Evolutionary conservation across 768 basidiomycete genomes (phyloP).

Genomic region (Flagelloscypha sp.): DNA sequence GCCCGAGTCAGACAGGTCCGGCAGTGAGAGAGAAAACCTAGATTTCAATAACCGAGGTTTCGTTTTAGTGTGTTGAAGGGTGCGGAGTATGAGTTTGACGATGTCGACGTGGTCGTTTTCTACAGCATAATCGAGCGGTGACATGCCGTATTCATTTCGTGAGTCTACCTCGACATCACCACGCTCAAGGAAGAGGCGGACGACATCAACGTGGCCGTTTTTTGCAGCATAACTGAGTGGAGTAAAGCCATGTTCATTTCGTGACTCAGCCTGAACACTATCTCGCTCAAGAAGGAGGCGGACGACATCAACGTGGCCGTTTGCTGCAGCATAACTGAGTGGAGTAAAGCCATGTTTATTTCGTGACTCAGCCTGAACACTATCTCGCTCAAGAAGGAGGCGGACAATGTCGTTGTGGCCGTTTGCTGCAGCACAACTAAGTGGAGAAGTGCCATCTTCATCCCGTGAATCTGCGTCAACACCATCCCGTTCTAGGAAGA

Average conservation of each 20-base stretch:
- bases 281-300: conserved; percentile 2
- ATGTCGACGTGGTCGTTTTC: neutral
- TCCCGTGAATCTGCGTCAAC: neutral
- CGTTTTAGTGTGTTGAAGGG: too few relatives aligned
- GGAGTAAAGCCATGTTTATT: neutral
- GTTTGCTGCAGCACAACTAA: neutral
- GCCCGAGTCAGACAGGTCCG: too few relatives aligned
- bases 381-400: neutral
- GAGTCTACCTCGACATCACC: neutral
- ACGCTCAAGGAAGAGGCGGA: neutral
- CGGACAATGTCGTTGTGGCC: neutral
- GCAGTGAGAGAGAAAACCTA: too few relatives aligned
- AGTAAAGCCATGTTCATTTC: neutral
- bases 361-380: neutral
- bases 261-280: neutral
- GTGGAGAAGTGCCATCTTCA: neutral
- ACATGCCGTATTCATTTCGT: neutral
- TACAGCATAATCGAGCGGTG: neutral
- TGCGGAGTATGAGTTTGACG: too few relatives aligned
- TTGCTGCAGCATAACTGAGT: conserved; percentile 1
- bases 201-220: neutral
- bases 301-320: neutral
- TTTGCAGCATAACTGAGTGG: neutral
- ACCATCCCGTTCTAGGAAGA: neutral
- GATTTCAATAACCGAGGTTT: too few relatives aligned